Percentiles rank a stretch among this genome's conserved stretches.
Conservation (phyloP, 169 alveolate species). For the Besnoitia besnoiti region DNA sequence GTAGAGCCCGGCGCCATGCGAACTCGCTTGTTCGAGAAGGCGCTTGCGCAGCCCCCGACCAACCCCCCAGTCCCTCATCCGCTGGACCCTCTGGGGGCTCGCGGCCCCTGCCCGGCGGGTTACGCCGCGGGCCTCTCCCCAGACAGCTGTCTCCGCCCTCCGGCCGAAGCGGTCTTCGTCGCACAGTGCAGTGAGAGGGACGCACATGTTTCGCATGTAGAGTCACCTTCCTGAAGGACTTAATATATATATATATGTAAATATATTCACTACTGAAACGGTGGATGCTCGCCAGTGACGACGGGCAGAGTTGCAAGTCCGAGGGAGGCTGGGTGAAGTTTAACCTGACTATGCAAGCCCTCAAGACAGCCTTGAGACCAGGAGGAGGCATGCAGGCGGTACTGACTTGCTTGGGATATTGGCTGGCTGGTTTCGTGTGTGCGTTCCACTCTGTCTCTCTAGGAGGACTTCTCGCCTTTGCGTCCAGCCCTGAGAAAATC, state of each 20-base stretch:
- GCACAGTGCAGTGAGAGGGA: neutral
- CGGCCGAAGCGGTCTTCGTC: neutral
- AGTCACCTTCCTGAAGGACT: too few species aligned
- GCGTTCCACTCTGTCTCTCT: neutral
- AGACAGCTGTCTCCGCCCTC: neutral
- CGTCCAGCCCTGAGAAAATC: neutral
- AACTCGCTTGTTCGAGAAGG: neutral
- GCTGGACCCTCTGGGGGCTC: neutral
- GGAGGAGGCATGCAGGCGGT: too few species aligned
- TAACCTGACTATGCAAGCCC: too few species aligned
- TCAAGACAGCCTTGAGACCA: too few species aligned
- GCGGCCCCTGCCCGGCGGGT: neutral
- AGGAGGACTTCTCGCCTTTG: neutral
- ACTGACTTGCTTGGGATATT: too few species aligned
- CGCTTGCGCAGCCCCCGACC: neutral
- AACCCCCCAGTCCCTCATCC: neutral
- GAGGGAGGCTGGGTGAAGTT: too few species aligned
- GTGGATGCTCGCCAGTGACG: too few species aligned
- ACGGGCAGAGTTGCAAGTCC: too few species aligned
- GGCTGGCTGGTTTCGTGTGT: neutral
- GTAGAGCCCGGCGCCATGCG: conserved; percentile 20
- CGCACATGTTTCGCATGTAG: too few species aligned
- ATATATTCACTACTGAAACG: too few species aligned
- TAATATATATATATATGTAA: too few species aligned
- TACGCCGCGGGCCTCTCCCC: neutral